These are phyloP conservation scores for Wallacemonas sp. DNA, from an alignment of 208 protist genomes.

Conservation along the genomic window DNA sequence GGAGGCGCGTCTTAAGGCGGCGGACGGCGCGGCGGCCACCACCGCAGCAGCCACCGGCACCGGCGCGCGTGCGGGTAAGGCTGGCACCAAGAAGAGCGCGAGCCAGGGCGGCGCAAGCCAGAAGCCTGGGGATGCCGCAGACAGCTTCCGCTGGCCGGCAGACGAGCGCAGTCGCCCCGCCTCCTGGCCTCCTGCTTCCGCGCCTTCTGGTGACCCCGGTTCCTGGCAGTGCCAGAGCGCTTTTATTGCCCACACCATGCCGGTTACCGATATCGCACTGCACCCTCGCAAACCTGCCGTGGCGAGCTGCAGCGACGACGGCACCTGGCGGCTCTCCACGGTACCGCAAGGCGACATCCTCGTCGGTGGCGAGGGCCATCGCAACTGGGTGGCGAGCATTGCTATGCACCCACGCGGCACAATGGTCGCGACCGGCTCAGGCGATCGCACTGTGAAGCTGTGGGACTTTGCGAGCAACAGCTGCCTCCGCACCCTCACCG, in stretches of 20 bases:
- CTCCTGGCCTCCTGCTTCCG: neutral
- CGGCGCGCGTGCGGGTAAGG: neutral
- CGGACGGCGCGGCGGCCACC: neutral
- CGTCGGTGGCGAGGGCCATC: constrained; percentile 94
- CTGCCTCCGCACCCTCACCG: constrained; percentile 86
- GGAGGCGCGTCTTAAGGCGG: constrained; percentile 27
- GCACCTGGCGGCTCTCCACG: constrained; percentile 94
- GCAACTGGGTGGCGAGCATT: constrained; percentile 90
- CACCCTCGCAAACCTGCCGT: constrained; percentile 95
- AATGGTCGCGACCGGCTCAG: constrained; percentile 94
- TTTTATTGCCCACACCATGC: constrained; percentile 87
- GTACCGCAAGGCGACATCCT: constrained; percentile 93
- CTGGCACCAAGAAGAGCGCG: neutral
- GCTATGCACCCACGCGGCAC: constrained; percentile 90
- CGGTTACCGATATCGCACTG: constrained; percentile 83
- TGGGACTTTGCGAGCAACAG: constrained; percentile 94
- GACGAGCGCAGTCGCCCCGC: constrained; percentile 48
- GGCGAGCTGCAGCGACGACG: constrained; percentile 95
- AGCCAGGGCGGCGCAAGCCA: neutral
- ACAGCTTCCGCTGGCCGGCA: constrained; percentile 62
- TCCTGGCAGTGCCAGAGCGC: constrained; percentile 60
- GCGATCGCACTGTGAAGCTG: constrained; percentile 96
- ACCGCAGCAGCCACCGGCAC: neutral
- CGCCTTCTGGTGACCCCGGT: constrained; percentile 18
- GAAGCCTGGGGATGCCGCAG: constrained; percentile 13